Conservation (phyloP, 2,329 filamentous ascomycete species). For the Penicillium crustosum region DNA sequence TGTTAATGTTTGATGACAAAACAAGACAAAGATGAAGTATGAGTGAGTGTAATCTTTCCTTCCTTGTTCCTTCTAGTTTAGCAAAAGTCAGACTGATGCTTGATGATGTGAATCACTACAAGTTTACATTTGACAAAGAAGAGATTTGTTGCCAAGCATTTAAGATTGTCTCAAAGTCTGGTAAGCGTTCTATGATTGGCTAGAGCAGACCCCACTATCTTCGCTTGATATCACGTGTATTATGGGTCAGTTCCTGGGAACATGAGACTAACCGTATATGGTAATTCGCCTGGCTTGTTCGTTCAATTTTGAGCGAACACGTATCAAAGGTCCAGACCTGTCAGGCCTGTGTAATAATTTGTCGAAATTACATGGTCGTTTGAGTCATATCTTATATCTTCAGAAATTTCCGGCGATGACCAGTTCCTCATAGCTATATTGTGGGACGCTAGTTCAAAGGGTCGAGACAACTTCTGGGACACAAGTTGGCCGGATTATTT, state of each 20-base stretch:
- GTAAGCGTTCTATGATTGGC: not conserved
- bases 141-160: slow-evolving; percentile 16
- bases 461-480: not conserved
- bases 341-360: not conserved
- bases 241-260: not conserved
- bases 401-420: too few relatives aligned
- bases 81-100: slow-evolving; percentile 3
- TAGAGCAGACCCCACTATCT: not conserved
- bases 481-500: not conserved
- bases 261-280: not conserved
- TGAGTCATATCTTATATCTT: too few relatives aligned
- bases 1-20: slow-evolving; percentile 50
- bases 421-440: not conserved
- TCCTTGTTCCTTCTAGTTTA: not conserved
- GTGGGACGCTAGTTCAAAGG: not conserved
- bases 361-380: not conserved
- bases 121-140: slow-evolving; percentile 8
- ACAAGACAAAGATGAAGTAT: not conserved
- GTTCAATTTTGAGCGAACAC: not conserved
- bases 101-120: slow-evolving; percentile 1
- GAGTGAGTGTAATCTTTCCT: not conserved
- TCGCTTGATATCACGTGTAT: slow-evolving; percentile 6
- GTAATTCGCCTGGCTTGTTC: not conserved
- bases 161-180: not conserved
- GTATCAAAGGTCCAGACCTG: not conserved